phyloP scores from a whole-genome alignment of 2,329 filamentous ascomycete genomes.

The Xylaria multiplex region DNA sequence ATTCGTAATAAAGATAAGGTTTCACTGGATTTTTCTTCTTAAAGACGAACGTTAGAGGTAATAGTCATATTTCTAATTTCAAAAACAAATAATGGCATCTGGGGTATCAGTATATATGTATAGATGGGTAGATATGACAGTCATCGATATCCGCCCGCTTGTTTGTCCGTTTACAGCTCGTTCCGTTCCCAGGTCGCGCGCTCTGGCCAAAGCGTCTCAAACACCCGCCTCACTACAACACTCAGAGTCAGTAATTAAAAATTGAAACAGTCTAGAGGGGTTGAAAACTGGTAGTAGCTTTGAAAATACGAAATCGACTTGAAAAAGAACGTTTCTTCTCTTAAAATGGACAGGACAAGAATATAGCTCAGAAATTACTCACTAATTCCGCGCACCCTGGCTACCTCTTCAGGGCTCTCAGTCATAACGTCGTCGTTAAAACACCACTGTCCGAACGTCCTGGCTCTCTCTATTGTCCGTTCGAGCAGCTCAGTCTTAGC shows the following conservation, averaged over 20 bases:
- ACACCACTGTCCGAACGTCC: conserved; percentile 53
- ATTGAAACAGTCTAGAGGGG: neutral
- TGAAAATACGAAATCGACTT: neutral
- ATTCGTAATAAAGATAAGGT: too few species aligned
- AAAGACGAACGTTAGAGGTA: neutral
- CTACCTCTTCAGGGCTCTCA: conserved; percentile 49
- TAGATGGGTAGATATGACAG: neutral
- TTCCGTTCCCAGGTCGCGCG: conserved; percentile 22
- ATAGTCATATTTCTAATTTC: neutral
- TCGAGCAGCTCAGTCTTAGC: conserved; percentile 47
- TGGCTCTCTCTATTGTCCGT: conserved; percentile 49
- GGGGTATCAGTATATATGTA: conserved; percentile 16
- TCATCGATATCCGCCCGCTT: neutral
- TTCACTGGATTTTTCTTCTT: too few species aligned
- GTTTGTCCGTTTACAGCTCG: conserved; percentile 1
- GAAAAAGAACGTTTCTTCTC: neutral
- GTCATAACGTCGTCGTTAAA: conserved; percentile 56
- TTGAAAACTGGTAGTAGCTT: neutral
- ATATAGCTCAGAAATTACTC: neutral
- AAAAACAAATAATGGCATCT: neutral
- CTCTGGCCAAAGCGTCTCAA: conserved; percentile 49
- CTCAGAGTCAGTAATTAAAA: neutral
- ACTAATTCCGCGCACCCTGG: conserved; percentile 49
- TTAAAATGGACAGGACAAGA: neutral
- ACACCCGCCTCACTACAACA: conserved; percentile 44